These are phyloP conservation scores for Trichosanthes truncata DNA, from an alignment of 306 rosid species.

Conservation along the genomic window DNA sequence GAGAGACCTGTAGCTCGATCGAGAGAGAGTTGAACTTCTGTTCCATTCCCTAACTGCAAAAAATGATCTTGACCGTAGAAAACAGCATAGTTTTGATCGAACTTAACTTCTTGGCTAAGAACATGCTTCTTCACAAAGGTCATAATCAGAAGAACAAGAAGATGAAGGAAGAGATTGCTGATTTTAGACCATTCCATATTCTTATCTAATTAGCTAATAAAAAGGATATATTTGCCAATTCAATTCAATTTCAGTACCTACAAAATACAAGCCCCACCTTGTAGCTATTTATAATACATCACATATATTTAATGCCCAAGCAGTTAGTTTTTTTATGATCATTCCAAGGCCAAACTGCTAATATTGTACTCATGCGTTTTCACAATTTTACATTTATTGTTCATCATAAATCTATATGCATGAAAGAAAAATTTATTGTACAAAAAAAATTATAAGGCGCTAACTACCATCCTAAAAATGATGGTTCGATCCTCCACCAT, in stretches of 20 bases:
- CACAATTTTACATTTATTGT: no score
- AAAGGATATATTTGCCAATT: neutral
- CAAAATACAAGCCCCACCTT: neutral
- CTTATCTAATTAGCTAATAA: neutral
- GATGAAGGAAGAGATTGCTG: neutral
- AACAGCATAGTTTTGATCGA: neutral
- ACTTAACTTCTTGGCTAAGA: neutral
- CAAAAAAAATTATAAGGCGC: no score
- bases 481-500: no score
- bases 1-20: slow-evolving; percentile 11
- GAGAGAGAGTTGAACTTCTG: slow-evolving; percentile 14
- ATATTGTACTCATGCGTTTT: no score
- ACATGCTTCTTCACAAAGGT: neutral
- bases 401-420: no score
- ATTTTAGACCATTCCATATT: neutral
- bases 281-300: no score
- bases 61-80: neutral
- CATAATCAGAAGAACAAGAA: neutral
- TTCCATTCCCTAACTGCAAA: neutral
- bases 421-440: no score
- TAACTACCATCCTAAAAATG: no score
- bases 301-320: no score
- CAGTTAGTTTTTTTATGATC: no score
- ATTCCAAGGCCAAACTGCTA: no score
- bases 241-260: no score